Base-by-base conservation (phyloP, 164 flowering plant genomes). In the Pachysandra terminalis region DNA sequence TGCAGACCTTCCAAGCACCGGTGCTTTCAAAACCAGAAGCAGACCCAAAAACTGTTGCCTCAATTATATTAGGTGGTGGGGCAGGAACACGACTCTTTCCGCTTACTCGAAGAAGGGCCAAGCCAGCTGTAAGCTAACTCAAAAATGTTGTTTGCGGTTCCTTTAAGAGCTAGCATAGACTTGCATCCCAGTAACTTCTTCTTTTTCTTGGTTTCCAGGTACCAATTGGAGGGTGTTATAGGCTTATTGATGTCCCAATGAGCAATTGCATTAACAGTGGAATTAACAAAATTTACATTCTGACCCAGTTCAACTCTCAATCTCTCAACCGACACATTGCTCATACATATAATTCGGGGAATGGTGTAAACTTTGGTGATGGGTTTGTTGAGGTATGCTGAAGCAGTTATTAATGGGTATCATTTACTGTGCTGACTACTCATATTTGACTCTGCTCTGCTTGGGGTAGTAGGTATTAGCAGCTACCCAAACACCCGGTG, bases 221-320 rank as follows among this genome's bases (percentile, higher is more conserved):
- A 52, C 97, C 98, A 14, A 86, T 95, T 61, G 97, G 96, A 41
- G 98, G 98, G 32, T 90, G 96, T 78, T 92, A 92, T 65, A 82
- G 88, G 81, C 94, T 95, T 27, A 90, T 95, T 65, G 98, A 95
- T 71, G 90, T 95, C 28, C 98, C 97, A 14, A 91, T 91, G 97
- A 95, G 97, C 81, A 95, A 95, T 78, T 90, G 97, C 79, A 89
- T 95, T 64, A 95, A 92, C 81, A 90, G 97, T 73, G 89, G 91
- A 51, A 85, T 95, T 57, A 85, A 91, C 87, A 95, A 91, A 80
- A 86, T 95, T 12, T 95, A 74, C 75, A 84, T 92, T 60, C 80
- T 95, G 27, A 95, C 98, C 28, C 98, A 95, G 74, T 95, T 83
- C 80, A 95, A 95, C 69, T 95, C 97, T 66, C 85, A 86, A 65